Base-by-base conservation (phyloP, 208 protist genomes). In the Zelonia costaricensis region DNA sequence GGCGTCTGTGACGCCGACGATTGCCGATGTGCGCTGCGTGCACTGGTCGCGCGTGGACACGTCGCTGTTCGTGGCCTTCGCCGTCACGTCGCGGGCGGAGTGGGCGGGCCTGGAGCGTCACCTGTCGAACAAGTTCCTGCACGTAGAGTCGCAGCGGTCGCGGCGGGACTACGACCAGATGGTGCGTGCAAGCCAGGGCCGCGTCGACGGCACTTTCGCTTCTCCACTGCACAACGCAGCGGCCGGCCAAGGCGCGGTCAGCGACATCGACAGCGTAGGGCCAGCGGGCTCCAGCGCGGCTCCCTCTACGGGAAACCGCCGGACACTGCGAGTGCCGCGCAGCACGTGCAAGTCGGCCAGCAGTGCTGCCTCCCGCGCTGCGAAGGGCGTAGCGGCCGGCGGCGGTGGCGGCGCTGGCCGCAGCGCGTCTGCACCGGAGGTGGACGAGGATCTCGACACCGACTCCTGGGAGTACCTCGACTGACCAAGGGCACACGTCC, bases 31-130 rank as follows among this genome's bases (percentile, higher is more conserved):
- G 7, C 76, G 63, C 36, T 78, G 73, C 42, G 68, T 92, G 3
- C 75, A 71, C 31, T 92, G 76, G 69, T 74, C 75, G 4, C 69
- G 63, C 46, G 54, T 92, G 8, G 76, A 88, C 62, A 83, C 88
- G 0, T 91, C 88, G 3, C 69, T 92, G 23, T 86, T 82, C 59
- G 58, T 91, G 22, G 85, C 76, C 30, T 92, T 94, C 44, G 71
- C 76, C 22, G 45, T 92, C 16, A 56, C 58, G 4, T 64, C 62
- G 25, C 12, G 49, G 16, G 58, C 39, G 10, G 68, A 83, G 47
- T 91, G 80, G 80, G 45, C 59, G 16, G 23, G 30, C 16, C 64
- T 94, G 28, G 69, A 69, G 30, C 23, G 16, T 25, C 44, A 62
- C 15, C 38, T 94, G 3, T 47, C 28, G 8, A 68, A 43, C n/a